Base-by-base conservation (phyloP, 1,284 basidiomycete species). In the Lentinula novae-zelandiae region DNA sequence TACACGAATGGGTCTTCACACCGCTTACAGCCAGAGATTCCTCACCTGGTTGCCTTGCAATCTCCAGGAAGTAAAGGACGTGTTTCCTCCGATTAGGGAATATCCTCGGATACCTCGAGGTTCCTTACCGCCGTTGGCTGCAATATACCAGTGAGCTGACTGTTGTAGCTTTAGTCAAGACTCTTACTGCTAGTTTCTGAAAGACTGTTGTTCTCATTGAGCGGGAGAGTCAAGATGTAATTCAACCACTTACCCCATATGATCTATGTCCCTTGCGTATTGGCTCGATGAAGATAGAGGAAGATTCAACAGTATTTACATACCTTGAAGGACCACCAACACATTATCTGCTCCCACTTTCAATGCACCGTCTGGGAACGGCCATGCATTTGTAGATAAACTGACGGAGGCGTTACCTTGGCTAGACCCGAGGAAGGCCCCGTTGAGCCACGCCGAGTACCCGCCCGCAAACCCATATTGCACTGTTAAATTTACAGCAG, bases 61-160 rank as follows among this genome's bases (percentile, higher is more conserved):
- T 63, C 75, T 82, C 82, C 82, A 84, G 1, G 67, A 66, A 12
- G 62, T 72, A 62, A 80, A 79, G 0, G 73, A 74, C 0, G 75
- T 72, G 52, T 69, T 74, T 6, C 74, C 75, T 39, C 79, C 78
- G 34, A 75, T 69, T 48, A 82, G 71, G 60, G 73, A 62, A 66
- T 76, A 82, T 51, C 78, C 82, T 60, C 81, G 70, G 57, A 84
- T 80, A 3, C 82, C 82, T 22, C 82, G 74, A 60, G 82, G 82
- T 56, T 82, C 79, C 62, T 83, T 81, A 9, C 79, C 79, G 27
- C 75, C 70, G 60, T 75, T 81, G 0, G 76, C 79, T 81, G 53
- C 15, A n/a, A 66, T 17, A 20, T 36, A n/a, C 3, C 36, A n/a
- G 40, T 46, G 44, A 46, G 9, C 5, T 46, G 44, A 20, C 7